Evolutionary conservation across 2,329 filamentous ascomycete genomes (phyloP), one percentile per base, ranked within the genome.

Genomic region (Penicillium frequentans): DNA sequence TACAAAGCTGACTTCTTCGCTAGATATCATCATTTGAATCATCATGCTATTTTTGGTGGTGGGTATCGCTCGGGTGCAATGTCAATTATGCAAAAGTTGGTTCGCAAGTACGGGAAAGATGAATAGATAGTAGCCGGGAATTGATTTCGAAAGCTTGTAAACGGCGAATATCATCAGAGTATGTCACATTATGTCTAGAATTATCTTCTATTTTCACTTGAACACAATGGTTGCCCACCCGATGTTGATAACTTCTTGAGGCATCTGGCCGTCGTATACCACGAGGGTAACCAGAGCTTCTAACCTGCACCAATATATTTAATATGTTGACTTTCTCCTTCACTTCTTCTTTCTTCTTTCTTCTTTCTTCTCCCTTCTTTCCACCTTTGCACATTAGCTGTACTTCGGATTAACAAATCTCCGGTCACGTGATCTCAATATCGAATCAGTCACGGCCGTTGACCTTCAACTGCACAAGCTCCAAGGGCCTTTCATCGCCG

Each of bases 21-120:
- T 29, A 91, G 88, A 61, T 93, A 96, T 73, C 93, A 97, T 72
- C 90, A 96, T 70, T 76, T 97, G 24, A 97, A 97, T 62, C 93
- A 97, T 65, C 88, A 87, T 78, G 87, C 90, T 1, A 81, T 96
- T 47, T 97, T 96, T 72, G 91, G 91, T 0, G 88, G 88, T 1
- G 84, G 88, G 0, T 97, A 97, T 71, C 84, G 85, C 39, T 81
- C 82, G 42, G 88, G 91, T 5, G 91, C 92, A 27, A 82, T 93
- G 74, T 82, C 82, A 5, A 95, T 96, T 54, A 95, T 96, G 90
- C 84, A 82, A 71, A 84, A 78, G 62, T 77, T 97, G 64, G 77
- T 90, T 27, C 77, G 77, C 43, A 96, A 91, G 69, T 96, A 96
- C 73, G 86, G 82, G 7, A 58, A 64, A 33, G 42, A 37, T 13